A percentile compares a stretch with the other conserved stretches of the same genome.
Conservation (phyloP, 1,139 yeast genomes). For the Arxiozyma slooffiae region DNA sequence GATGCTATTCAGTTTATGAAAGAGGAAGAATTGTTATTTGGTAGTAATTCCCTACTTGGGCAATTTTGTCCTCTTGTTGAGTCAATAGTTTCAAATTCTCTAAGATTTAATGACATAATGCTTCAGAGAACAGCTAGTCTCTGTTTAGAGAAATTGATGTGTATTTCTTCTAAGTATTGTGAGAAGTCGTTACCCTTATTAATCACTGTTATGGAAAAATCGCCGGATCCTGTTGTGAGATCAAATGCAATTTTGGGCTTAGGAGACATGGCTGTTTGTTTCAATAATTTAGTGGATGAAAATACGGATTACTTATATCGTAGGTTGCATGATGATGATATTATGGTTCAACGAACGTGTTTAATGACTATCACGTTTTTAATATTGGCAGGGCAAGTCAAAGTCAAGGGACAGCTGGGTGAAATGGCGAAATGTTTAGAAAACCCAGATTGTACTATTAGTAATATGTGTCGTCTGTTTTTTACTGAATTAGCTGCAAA, state of each 20-base stretch:
- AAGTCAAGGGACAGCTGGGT: slow-evolving; percentile 94
- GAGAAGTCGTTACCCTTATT: slow-evolving; percentile 68
- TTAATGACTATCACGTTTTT: slow-evolving; percentile 93
- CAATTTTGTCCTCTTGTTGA: slow-evolving; percentile 71
- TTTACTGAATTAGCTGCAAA: slow-evolving; percentile 90
- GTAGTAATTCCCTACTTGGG: slow-evolving; percentile 62
- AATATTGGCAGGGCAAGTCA: slow-evolving; percentile 95
- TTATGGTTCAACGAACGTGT: slow-evolving; percentile 92
- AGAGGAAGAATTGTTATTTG: slow-evolving; percentile 74
- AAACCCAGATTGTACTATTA: slow-evolving; percentile 75
- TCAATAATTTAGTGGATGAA: slow-evolving; percentile 86
- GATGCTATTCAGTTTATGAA: slow-evolving; percentile 78
- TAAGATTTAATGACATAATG: slow-evolving; percentile 44
- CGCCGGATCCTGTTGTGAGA: slow-evolving; percentile 76
- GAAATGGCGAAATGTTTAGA: slow-evolving; percentile 95
- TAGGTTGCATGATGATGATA: slow-evolving; percentile 71
- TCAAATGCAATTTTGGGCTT: slow-evolving; percentile 87
- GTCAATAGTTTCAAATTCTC: slow-evolving; percentile 61
- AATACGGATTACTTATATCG: slow-evolving; percentile 82
- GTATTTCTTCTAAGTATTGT: slow-evolving; percentile 80
- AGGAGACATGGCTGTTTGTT: slow-evolving; percentile 96
- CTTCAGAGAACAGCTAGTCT: slow-evolving; percentile 68
- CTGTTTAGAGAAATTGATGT: slow-evolving; percentile 86
- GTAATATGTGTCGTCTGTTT: slow-evolving; percentile 83
- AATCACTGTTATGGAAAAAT: slow-evolving; percentile 73